A percentile compares a stretch with the other conserved stretches of the same genome.
Conservation (phyloP, 2,329 filamentous ascomycete species). For the Hawksworthiomyces lignivorus region DNA sequence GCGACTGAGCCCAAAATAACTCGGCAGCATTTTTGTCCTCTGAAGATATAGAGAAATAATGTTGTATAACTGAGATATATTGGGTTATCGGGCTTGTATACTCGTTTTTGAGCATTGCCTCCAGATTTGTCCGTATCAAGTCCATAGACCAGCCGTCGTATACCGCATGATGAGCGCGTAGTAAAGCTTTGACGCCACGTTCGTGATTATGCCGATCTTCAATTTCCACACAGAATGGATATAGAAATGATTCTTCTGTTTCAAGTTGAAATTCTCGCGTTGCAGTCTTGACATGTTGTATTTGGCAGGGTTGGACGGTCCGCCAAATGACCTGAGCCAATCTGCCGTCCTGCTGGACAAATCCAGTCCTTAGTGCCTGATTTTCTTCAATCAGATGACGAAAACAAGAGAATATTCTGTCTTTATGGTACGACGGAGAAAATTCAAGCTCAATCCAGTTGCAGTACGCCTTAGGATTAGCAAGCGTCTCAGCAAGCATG, state of each 20-base stretch:
- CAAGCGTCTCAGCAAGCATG: constrained; percentile 70
- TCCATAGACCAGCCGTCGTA: constrained; percentile 96
- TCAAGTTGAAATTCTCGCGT: constrained; percentile 31
- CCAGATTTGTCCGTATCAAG: constrained; percentile 61
- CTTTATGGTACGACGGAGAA: constrained; percentile 23
- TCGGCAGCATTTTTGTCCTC: constrained; percentile 31
- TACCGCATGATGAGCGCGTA: constrained; percentile 71
- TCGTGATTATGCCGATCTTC: constrained; percentile 3
- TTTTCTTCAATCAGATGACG: constrained; percentile 44
- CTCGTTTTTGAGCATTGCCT: constrained; percentile 33
- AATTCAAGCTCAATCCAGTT: constrained; percentile 68
- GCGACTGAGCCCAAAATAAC: constrained; percentile 62
- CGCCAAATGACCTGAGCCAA: constrained; percentile 62
- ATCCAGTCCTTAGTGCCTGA: constrained; percentile 66
- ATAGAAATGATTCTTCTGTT: constrained; percentile 35
- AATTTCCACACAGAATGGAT: constrained; percentile 57
- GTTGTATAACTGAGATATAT: constrained; percentile 52
- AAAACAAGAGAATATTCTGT: constrained; percentile 43
- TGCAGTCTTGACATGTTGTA: constrained; percentile 32
- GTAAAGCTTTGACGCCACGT: constrained; percentile 25
- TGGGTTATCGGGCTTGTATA: constrained; percentile 37
- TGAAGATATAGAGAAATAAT: constrained; percentile 28
- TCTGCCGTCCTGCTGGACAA: constrained; percentile 44
- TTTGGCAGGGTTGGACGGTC: constrained; percentile 32
- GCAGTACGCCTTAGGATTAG: constrained; percentile 57